A percentile compares a stretch with the other conserved stretches of the same genome.
phyloP scores from a whole-genome alignment of 2,329 filamentous ascomycete species.

The Arthrobotrys entomopaga region DNA sequence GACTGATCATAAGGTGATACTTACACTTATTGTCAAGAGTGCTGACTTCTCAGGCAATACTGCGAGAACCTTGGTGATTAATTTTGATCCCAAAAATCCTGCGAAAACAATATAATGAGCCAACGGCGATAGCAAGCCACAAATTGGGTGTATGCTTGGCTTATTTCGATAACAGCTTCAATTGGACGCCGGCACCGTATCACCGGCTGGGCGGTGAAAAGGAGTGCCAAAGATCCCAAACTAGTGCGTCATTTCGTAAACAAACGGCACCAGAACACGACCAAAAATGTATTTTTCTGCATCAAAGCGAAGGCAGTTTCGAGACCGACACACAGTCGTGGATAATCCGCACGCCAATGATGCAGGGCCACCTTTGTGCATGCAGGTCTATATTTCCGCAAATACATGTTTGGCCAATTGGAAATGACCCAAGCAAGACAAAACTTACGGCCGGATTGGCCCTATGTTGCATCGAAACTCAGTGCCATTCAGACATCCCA shows the following conservation, averaged over 20 bases:
- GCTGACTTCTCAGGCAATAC: neutral
- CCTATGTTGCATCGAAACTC: slow-evolving; percentile 21
- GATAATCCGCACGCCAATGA: slow-evolving; percentile 8
- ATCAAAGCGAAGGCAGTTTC: slow-evolving; percentile 22
- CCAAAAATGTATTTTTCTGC: slow-evolving; percentile 24
- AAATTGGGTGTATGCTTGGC: neutral
- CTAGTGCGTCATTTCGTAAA: slow-evolving; percentile 44
- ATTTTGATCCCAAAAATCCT: slow-evolving; percentile 11
- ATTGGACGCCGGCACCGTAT: neutral
- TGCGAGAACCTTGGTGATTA: slow-evolving; percentile 4
- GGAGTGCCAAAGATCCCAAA: slow-evolving; percentile 17
- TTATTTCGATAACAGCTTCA: neutral
- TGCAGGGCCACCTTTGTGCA: slow-evolving; percentile 42
- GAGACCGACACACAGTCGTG: neutral
- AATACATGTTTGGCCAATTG: slow-evolving; percentile 27
- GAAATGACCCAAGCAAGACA: neutral
- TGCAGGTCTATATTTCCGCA: slow-evolving; percentile 5
- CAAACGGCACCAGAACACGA: slow-evolving; percentile 40
- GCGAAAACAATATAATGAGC: neutral
- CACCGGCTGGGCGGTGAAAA: slow-evolving; percentile 12
- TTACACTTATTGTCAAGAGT: neutral
- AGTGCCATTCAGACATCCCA: slow-evolving; percentile 15
- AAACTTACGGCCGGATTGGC: neutral
- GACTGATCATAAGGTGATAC: slow-evolving; percentile 40
- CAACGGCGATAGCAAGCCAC: neutral